Percentiles rank a stretch among this genome's conserved stretches.
Conservation (phyloP, 192 early-diverging fungal genomes). For the Allomyces javanicus region DNA sequence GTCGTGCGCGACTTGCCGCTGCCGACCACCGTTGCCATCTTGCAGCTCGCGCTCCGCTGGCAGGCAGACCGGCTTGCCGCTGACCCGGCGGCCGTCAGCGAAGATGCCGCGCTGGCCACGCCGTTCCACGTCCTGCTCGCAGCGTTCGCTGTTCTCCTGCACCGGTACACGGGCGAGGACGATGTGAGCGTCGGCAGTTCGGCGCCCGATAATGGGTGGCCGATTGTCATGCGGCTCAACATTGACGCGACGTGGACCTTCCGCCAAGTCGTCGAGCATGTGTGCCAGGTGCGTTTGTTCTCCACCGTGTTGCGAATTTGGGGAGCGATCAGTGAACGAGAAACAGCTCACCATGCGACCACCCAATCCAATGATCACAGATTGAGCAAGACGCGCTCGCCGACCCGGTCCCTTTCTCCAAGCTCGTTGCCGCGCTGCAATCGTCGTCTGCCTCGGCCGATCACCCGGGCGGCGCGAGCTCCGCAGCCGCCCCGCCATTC, state of each 20-base stretch:
- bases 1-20: constrained; percentile 45
- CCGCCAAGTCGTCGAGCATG: constrained; percentile 46
- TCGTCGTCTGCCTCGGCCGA: constrained; percentile 5
- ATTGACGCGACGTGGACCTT: constrained; percentile 49
- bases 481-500: constrained; percentile 51
- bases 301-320: background rate
- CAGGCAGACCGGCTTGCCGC: constrained; percentile 1
- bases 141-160: constrained; percentile 71
- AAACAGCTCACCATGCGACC: background rate
- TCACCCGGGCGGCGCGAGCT: constrained; percentile 3
- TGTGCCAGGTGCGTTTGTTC: constrained; percentile 30
- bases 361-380: constrained; percentile 6
- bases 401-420: constrained; percentile 73
- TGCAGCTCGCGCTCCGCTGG: constrained; percentile 49
- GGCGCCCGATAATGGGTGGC: constrained; percentile 51
- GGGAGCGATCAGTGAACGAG: background rate
- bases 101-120: constrained; percentile 19
- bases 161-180: constrained; percentile 83
- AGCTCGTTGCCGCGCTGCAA: constrained; percentile 36
- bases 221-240: constrained; percentile 61
- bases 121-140: constrained; percentile 80
- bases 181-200: constrained; percentile 86
- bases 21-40: constrained; percentile 43
- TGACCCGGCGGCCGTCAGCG: constrained; percentile 4
- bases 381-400: constrained; percentile 55